A percentile compares a stretch with the other conserved stretches of the same genome.
These are phyloP conservation scores for Ceratobasidium sp. DNA, from an alignment of 1,284 basidiomycete species.

Conservation along the genomic window DNA sequence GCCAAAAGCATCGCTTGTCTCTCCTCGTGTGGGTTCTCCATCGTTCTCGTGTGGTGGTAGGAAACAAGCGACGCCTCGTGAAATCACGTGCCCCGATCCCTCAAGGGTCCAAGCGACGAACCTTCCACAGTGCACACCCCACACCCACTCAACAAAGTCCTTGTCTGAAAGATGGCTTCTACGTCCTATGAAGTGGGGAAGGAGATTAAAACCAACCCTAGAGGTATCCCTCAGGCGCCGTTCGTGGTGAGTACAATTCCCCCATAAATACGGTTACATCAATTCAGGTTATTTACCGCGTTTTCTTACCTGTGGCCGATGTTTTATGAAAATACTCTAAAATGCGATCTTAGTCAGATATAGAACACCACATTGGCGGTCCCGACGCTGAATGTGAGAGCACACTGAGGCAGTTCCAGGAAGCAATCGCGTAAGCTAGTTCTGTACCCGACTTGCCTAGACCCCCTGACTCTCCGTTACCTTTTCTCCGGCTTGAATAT, in stretches of 20 bases:
- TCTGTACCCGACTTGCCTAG: neutral
- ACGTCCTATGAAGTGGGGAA: slow-evolving; percentile 5
- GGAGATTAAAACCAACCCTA: slow-evolving; percentile 74
- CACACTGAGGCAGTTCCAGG: slow-evolving; percentile 86
- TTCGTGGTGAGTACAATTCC: slow-evolving; percentile 79
- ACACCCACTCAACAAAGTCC: neutral
- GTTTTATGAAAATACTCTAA: too few species aligned
- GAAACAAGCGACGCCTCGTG: neutral
- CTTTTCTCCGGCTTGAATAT: slow-evolving; percentile 13
- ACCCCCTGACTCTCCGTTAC: neutral
- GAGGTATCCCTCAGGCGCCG: slow-evolving; percentile 94
- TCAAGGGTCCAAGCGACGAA: neutral
- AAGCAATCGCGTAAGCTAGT: slow-evolving; percentile 82
- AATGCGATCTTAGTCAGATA: slow-evolving; percentile 68
- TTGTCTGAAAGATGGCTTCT: slow-evolving; percentile 12
- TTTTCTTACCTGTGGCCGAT: neutral
- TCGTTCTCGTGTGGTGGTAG: slow-evolving; percentile 52
- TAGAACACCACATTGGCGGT: slow-evolving; percentile 87
- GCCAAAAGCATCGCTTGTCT: slow-evolving; percentile 89
- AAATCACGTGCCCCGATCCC: neutral
- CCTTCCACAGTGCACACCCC: neutral
- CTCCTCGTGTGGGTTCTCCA: slow-evolving; percentile 94
- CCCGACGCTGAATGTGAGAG: slow-evolving; percentile 82
- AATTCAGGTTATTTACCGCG: neutral
- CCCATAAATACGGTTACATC: neutral